phyloP scores from a whole-genome alignment of 1,284 basidiomycete genomes.

The Cutaneotrichosporon sp. region DNA sequence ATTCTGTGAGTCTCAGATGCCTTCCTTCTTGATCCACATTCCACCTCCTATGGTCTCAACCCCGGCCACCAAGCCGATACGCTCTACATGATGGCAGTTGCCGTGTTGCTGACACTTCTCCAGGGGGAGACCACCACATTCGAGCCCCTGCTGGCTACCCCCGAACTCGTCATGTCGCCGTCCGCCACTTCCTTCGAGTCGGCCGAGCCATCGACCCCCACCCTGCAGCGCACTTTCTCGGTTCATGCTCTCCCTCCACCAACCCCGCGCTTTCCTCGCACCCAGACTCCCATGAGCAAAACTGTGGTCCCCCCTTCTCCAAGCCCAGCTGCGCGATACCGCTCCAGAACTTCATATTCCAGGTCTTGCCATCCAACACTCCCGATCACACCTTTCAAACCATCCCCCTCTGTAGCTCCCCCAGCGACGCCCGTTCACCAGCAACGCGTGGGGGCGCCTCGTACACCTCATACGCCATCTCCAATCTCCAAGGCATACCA shows the following conservation, averaged over 20 bases:
- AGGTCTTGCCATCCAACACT: not conserved
- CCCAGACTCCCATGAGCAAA: not conserved
- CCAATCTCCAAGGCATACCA: too few species aligned
- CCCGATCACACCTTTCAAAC: not conserved
- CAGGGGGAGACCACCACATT: not conserved
- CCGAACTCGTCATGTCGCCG: not conserved
- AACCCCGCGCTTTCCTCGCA: conserved; percentile 1
- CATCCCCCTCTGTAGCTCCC: not conserved
- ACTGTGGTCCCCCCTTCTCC: not conserved
- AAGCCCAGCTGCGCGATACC: not conserved
- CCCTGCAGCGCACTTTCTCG: not conserved
- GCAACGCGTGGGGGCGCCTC: not conserved
- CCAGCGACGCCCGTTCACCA: not conserved
- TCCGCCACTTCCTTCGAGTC: not conserved
- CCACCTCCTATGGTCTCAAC: too few species aligned
- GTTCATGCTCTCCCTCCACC: not conserved
- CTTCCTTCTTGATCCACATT: not conserved
- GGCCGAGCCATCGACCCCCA: not conserved
- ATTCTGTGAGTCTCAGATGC: not conserved
- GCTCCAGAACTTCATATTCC: not conserved
- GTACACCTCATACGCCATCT: not conserved
- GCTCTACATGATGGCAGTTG: too few species aligned
- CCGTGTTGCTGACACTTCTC: not conserved
- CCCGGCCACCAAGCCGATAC: too few species aligned
- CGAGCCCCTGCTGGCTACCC: not conserved